Evolutionary conservation across 2,329 filamentous ascomycete species (phyloP).

Genomic region (Colletotrichum cereale): DNA sequence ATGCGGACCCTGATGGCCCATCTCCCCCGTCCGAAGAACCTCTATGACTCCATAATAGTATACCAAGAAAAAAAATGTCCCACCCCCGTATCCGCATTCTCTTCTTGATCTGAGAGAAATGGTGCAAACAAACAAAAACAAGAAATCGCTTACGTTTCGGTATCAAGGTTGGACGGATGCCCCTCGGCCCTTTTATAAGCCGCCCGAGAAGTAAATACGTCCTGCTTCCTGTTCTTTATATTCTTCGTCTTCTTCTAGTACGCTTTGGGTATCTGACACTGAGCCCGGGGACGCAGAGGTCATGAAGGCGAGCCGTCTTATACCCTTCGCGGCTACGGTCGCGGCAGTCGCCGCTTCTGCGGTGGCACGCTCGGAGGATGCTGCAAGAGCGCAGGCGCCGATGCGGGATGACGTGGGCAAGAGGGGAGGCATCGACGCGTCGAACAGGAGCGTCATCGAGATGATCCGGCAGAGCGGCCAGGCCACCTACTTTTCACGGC

Average conservation of each 20-base stretch:
- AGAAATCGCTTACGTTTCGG: background rate
- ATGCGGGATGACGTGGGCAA: background rate
- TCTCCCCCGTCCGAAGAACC: background rate
- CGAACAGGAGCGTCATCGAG: background rate
- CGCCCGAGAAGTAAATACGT: background rate
- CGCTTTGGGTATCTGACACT: background rate
- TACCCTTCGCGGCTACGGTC: conserved; percentile 10
- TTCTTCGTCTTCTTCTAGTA: too few species aligned
- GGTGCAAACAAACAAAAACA: too few species aligned
- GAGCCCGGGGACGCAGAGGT: background rate
- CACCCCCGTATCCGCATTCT: background rate
- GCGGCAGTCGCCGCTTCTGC: conserved; percentile 2
- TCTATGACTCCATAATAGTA: conserved; percentile 3
- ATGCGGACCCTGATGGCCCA: conserved; percentile 35
- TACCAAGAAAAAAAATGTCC: too few species aligned
- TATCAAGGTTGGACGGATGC: background rate
- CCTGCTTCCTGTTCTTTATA: background rate
- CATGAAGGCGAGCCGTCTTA: conserved; percentile 12
- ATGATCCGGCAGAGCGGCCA: conserved; percentile 3
- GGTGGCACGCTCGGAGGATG: background rate
- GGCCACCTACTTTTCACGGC: background rate
- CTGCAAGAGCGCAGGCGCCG: background rate
- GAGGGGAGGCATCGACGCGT: background rate
- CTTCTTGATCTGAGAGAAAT: background rate
- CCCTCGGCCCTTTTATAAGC: background rate